A percentile compares a stretch with the other conserved stretches of the same genome.
Evolutionary conservation across 306 rosid genomes (phyloP).

Genomic region (Lithocarpus polystachyus): DNA sequence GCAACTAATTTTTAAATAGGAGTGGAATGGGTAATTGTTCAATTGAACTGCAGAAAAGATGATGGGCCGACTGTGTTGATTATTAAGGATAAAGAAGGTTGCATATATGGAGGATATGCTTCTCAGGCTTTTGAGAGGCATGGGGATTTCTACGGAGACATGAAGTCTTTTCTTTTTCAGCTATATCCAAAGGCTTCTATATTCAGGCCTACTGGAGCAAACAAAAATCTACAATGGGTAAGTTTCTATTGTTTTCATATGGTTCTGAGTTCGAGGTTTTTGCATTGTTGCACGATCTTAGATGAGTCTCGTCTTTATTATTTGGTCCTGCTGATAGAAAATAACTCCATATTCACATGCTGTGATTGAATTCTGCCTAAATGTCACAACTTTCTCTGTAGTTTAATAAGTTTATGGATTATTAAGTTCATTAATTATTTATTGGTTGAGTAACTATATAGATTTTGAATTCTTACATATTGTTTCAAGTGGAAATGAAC

Average conservation of each 20-base stretch:
- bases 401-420: not conserved
- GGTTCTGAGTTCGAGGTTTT: constrained; percentile 4
- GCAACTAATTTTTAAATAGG: constrained; percentile 18
- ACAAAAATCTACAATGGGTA: constrained; percentile 90
- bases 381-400: not conserved
- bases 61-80: constrained; percentile 78
- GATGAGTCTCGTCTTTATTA: not conserved
- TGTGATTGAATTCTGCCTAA: not conserved
- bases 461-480: not conserved
- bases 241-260: constrained; percentile 10
- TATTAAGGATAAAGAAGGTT: constrained; percentile 77
- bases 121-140: constrained; percentile 93
- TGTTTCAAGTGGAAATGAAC: not conserved
- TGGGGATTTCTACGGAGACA: constrained; percentile 84
- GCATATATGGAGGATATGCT: constrained; percentile 86
- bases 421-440: too few relatives aligned
- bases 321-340: not conserved
- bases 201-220: constrained; percentile 82
- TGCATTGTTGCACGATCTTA: not conserved
- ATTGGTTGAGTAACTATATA: not conserved
- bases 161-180: constrained; percentile 79
- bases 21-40: constrained; percentile 31
- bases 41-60: constrained; percentile 61
- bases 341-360: too few relatives aligned
- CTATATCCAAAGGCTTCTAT: constrained; percentile 73